phyloP scores from a whole-genome alignment of 2,329 filamentous ascomycete species.

The Polytolypa hystricis region DNA sequence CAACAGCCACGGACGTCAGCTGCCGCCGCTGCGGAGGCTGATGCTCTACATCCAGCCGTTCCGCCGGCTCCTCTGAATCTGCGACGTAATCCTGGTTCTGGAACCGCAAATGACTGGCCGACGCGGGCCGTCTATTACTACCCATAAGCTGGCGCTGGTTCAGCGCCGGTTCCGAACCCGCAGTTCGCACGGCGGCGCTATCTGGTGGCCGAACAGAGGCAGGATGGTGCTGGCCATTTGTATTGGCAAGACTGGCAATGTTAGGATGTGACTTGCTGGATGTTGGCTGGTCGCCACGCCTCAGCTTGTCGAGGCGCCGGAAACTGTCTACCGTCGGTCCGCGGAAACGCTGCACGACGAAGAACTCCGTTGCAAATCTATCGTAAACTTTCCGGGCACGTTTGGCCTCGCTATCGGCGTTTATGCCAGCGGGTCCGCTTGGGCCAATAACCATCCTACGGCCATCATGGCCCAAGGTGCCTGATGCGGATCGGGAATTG shows the following conservation, averaged over 20 bases:
- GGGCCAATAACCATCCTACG: slow-evolving; percentile 8
- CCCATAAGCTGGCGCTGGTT: slow-evolving; percentile 11
- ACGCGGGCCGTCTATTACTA: slow-evolving; percentile 17
- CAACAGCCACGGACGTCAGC: slow-evolving; percentile 25
- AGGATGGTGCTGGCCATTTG: not conserved
- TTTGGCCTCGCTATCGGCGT: slow-evolving; percentile 27
- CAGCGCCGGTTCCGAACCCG: slow-evolving; percentile 14
- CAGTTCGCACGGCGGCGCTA: slow-evolving; percentile 19
- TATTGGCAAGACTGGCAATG: not conserved
- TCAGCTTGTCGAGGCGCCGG: slow-evolving; percentile 15
- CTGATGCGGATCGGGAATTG: slow-evolving; percentile 20
- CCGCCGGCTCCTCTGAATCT: slow-evolving; percentile 9
- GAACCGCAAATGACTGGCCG: slow-evolving; percentile 21
- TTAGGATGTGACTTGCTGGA: not conserved
- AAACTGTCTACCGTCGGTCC: slow-evolving; percentile 35
- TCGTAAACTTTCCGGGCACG: slow-evolving; percentile 35
- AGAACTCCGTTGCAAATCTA: slow-evolving; percentile 31
- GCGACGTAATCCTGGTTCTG: slow-evolving; percentile 23
- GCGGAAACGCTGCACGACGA: slow-evolving; percentile 35
- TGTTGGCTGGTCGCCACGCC: not conserved
- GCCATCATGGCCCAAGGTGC: slow-evolving; percentile 5
- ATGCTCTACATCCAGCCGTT: slow-evolving; percentile 14
- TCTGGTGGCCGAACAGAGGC: not conserved
- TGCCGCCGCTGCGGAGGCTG: slow-evolving; percentile 20
- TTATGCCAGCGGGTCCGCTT: slow-evolving; percentile 8